A percentile compares a stretch with the other conserved stretches of the same genome.
These are phyloP conservation scores for Quercus suber DNA, from an alignment of 306 rosid species.

Conservation along the genomic window DNA sequence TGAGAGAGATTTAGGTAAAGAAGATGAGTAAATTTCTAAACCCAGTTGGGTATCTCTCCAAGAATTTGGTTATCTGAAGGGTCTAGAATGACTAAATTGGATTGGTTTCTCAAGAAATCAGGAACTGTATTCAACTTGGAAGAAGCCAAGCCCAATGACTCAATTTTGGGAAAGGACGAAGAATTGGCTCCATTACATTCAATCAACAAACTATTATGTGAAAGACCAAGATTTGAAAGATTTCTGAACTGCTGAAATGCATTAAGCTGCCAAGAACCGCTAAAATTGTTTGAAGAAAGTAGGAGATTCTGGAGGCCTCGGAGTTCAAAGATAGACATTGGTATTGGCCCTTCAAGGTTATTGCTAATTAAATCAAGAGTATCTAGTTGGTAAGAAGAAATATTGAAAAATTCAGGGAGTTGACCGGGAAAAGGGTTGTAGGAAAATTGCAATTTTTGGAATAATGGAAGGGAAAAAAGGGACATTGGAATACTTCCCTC, in stretches of 20 bases:
- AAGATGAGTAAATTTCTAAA: fast-evolving
- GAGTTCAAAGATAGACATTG: not conserved
- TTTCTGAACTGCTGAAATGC: not conserved
- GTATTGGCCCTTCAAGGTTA: constrained; percentile 4
- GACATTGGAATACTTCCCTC: constrained; percentile 27
- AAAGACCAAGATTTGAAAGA: not conserved
- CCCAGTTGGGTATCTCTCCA: not conserved
- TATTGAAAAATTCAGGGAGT: constrained; percentile 7
- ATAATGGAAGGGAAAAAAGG: constrained; percentile 19
- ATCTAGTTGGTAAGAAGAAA: not conserved
- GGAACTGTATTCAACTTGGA: not conserved
- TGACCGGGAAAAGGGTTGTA: constrained; percentile 24
- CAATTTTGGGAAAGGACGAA: not conserved
- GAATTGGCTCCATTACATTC: not conserved
- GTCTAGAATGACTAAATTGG: not conserved
- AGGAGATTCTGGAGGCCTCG: not conserved
- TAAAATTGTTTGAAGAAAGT: constrained; percentile 16
- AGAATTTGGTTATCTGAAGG: not conserved
- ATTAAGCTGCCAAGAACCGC: not conserved
- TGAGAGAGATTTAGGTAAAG: not conserved
- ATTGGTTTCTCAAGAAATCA: not conserved
- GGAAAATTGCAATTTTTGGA: constrained; percentile 15
- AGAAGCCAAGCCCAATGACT: not conserved
- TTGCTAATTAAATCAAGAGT: not conserved
- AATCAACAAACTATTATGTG: not conserved